Percentiles rank a stretch among this genome's conserved stretches.
These are phyloP conservation scores for Coemansia sp. DNA, from an alignment of 192 early-diverging fungal species.

Conservation along the genomic window DNA sequence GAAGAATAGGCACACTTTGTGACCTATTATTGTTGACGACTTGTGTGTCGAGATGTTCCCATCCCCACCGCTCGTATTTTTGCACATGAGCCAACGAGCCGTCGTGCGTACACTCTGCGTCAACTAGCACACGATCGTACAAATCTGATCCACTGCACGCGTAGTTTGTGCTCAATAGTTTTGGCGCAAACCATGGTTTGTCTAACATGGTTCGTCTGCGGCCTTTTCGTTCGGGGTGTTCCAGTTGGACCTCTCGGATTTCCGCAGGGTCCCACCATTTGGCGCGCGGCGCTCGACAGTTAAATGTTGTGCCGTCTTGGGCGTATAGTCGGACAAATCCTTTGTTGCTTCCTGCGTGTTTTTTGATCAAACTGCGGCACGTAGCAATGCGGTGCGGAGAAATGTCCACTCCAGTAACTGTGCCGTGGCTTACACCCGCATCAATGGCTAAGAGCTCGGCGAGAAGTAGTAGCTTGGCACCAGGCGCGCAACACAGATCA, in stretches of 20 bases:
- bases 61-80: constrained; percentile 75
- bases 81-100: constrained; percentile 79
- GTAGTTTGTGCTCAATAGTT: constrained; percentile 63
- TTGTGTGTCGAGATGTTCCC: not conserved
- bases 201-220: not conserved
- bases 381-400: constrained; percentile 68
- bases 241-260: not conserved
- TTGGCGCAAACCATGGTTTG: constrained; percentile 76
- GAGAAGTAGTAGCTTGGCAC: constrained; percentile 84
- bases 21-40: constrained; percentile 59
- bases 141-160: constrained; percentile 49
- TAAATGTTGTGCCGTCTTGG: constrained; percentile 82
- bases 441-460: constrained; percentile 57
- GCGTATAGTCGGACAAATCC: constrained; percentile 66
- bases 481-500: constrained; percentile 86
- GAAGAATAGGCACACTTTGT: constrained; percentile 57
- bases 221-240: not conserved
- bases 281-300: constrained; percentile 60
- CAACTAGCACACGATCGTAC: constrained; percentile 71
- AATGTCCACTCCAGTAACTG: constrained; percentile 92
- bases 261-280: constrained; percentile 41
- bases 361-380: constrained; percentile 72
- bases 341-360: constrained; percentile 56
- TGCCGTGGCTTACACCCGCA: constrained; percentile 55
- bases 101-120: constrained; percentile 88